A percentile compares a stretch with the other conserved stretches of the same genome.
Evolutionary conservation across 2,329 filamentous ascomycete genomes (phyloP).

Genomic region (Monosporascus sp.): DNA sequence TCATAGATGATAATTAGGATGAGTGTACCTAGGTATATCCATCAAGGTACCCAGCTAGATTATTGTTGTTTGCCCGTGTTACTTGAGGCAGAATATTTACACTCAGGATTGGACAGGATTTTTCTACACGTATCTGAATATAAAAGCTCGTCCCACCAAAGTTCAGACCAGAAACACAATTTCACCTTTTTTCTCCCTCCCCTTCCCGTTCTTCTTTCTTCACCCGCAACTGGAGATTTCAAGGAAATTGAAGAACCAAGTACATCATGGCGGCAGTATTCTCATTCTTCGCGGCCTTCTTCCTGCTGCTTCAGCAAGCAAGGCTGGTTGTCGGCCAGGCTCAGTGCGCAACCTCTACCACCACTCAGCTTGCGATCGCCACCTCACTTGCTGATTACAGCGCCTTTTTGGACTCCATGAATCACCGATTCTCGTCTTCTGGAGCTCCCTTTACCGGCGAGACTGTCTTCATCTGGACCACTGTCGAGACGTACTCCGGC

Average conservation of each 20-base stretch:
- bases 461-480: constrained; percentile 13
- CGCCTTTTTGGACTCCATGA: constrained; percentile 14
- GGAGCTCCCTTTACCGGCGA: constrained; percentile 5
- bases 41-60: too few relatives aligned
- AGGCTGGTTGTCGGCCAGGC: not conserved
- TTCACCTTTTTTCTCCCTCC: not conserved
- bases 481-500: constrained; percentile 4
- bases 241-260: not conserved
- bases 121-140: too few relatives aligned
- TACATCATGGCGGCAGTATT: not conserved
- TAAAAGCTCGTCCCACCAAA: too few relatives aligned
- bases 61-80: too few relatives aligned
- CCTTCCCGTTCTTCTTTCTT: not conserved
- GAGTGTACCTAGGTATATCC: too few relatives aligned
- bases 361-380: constrained; percentile 3
- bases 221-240: not conserved
- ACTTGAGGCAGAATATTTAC: too few relatives aligned
- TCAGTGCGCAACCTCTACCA: not conserved
- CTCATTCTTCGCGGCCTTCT: not conserved
- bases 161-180: too few relatives aligned
- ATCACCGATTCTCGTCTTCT: constrained; percentile 14
- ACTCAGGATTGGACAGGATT: too few relatives aligned
- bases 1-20: too few relatives aligned
- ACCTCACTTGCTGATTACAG: constrained; percentile 13
- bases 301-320: not conserved